These are phyloP conservation scores for Boletus pseudopeckii DNA, from an alignment of 768 basidiomycete species.

Conservation along the genomic window DNA sequence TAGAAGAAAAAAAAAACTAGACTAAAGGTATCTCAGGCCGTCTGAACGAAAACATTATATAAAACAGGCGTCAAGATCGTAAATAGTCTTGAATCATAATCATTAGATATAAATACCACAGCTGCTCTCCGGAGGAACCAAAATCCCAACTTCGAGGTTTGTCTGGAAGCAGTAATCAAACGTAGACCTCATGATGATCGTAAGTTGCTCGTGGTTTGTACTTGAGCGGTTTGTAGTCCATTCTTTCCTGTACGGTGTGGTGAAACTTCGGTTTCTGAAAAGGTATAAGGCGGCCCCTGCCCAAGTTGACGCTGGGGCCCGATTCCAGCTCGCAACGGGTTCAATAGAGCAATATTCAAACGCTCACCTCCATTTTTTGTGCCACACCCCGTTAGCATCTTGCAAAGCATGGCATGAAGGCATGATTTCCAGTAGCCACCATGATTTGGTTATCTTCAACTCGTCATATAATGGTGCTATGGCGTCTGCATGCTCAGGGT, in stretches of 20 bases:
- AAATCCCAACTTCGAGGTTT: not conserved
- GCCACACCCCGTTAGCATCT: slow-evolving; percentile 53
- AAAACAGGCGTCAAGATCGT: not conserved
- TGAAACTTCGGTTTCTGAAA: slow-evolving; percentile 56
- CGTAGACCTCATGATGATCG: slow-evolving; percentile 44
- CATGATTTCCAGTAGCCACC: slow-evolving; percentile 75
- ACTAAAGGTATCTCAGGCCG: no score
- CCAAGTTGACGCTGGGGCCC: slow-evolving; percentile 40
- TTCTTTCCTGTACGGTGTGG: slow-evolving; percentile 57
- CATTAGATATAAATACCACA: not conserved
- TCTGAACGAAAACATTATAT: not conserved
- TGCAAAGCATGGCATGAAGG: slow-evolving; percentile 56
- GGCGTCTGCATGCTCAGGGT: slow-evolving; percentile 27
- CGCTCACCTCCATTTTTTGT: slow-evolving; percentile 51
- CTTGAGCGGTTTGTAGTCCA: slow-evolving; percentile 41
- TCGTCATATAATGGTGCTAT: slow-evolving; percentile 53
- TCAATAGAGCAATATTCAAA: not conserved
- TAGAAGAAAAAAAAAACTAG: not conserved
- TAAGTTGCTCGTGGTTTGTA: slow-evolving; percentile 62
- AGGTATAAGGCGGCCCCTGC: slow-evolving; percentile 51
- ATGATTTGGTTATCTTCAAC: slow-evolving; percentile 41
- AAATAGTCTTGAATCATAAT: not conserved
- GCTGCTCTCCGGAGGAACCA: not conserved
- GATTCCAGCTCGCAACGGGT: not conserved
- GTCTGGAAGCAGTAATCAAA: slow-evolving; percentile 17